Conservation (phyloP, 2,329 filamentous ascomycete species). For the Fusarium sacchari region DNA sequence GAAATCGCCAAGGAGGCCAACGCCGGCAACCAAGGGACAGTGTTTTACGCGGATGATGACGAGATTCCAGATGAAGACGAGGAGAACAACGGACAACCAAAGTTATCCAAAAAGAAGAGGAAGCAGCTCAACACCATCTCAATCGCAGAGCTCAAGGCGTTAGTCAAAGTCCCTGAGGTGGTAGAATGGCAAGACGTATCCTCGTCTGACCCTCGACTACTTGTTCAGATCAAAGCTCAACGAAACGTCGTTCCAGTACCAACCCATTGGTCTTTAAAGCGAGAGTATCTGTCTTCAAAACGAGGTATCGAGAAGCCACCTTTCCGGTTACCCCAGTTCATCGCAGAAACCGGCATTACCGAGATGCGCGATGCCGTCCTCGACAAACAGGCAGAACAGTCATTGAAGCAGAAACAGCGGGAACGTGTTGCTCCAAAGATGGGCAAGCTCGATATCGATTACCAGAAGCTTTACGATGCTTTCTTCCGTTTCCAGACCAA, state of each 20-base stretch:
- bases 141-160: constrained; percentile 92
- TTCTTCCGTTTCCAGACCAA: constrained; percentile 99
- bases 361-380: constrained; percentile 98
- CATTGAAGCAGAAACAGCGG: constrained; percentile 92
- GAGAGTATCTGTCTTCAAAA: constrained; percentile 97
- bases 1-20: constrained; percentile 72
- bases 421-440: constrained; percentile 96
- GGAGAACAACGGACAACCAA: constrained; percentile 69
- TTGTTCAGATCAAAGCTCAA: constrained; percentile 94
- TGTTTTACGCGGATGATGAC: constrained; percentile 85
- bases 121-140: constrained; percentile 93
- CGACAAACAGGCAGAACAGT: constrained; percentile 93
- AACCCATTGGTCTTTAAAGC: constrained; percentile 92
- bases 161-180: constrained; percentile 90
- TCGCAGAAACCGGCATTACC: constrained; percentile 94
- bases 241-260: constrained; percentile 96
- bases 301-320: constrained; percentile 95
- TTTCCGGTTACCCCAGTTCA: constrained; percentile 94
- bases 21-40: constrained; percentile 80
- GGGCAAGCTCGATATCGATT: constrained; percentile 97
- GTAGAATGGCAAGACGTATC: constrained; percentile 98
- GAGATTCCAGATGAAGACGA: constrained; percentile 89
- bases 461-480: constrained; percentile 96
- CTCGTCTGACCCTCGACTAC: constrained; percentile 84
- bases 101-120: constrained; percentile 92